phyloP scores from a whole-genome alignment of 2,329 filamentous ascomycete genomes.

The Calonectria montana region DNA sequence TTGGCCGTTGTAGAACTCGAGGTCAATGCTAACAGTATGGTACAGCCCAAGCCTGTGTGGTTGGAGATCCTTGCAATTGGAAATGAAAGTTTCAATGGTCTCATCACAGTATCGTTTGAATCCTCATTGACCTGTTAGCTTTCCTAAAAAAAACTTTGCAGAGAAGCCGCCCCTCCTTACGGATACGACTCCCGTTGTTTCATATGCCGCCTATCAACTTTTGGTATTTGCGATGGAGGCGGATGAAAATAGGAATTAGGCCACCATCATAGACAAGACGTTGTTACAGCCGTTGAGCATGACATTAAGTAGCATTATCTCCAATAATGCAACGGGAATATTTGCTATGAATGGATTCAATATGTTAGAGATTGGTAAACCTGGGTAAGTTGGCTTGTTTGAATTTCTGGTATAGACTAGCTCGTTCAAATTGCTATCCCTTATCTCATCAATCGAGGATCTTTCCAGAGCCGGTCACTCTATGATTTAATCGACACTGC shows the following conservation, averaged over 20 bases:
- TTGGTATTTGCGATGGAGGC: constrained; percentile 30
- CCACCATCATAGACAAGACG: background rate
- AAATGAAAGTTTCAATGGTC: background rate
- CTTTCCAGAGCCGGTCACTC: constrained; percentile 34
- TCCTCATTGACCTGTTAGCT: background rate
- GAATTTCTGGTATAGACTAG: fast-evolving
- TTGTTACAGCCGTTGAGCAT: constrained; percentile 25
- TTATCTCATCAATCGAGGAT: constrained; percentile 33
- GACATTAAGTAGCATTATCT: constrained; percentile 22
- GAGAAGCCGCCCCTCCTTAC: constrained; percentile 26
- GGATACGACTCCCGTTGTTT: constrained; percentile 33
- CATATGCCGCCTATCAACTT: constrained; percentile 36
- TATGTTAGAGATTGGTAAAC: constrained; percentile 21
- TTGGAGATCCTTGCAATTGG: constrained; percentile 24
- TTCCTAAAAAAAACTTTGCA: constrained; percentile 19
- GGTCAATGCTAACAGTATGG: background rate
- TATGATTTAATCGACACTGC: constrained; percentile 34
- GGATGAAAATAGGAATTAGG: constrained; percentile 1
- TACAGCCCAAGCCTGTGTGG: constrained; percentile 24
- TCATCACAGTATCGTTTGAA: fast-evolving
- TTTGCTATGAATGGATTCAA: constrained; percentile 27
- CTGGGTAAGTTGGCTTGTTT: constrained; percentile 15
- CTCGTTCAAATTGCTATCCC: background rate
- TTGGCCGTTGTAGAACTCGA: fast-evolving
- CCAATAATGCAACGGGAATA: background rate